Evolutionary conservation across 1,284 basidiomycete species (phyloP), one percentile per base, ranked within the genome.

Genomic region (Binderoboletus segoi): DNA sequence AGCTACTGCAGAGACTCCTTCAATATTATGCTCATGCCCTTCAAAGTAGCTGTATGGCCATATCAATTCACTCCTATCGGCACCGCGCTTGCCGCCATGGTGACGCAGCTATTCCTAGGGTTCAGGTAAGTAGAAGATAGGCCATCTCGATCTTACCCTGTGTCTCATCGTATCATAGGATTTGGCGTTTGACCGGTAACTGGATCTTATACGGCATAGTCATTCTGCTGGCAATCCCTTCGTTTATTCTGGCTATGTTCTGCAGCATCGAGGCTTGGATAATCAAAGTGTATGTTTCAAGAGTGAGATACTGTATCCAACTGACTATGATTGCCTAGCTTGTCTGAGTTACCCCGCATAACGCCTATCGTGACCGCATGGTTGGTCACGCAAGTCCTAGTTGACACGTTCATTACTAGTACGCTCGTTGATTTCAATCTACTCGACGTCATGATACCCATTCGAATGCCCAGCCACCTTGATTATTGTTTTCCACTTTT

Each of bases 261-360:
- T 50, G 38, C 20, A 41, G 48, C 38, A 41, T 50, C 16, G 38
- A 41, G 28, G 48, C 48, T 18, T 49, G 48, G 48, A 49, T 40
- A 15, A 18, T 23, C 8, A 50, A 32, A 12, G 24, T 30, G 48
- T 15, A 41, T 20, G 48, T 18, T 41, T 30, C n/a, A 13, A 3
- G 15, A 20, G 21, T 15, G 21, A 15, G 6, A 32, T 18, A 4
- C 28, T 21, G 20, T 7, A 41, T 8, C 18, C 8, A 21, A 16
- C 28, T 50, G 38, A 50, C 10, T 28, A 8, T 20, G 12, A 32
- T 48, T 24, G 10, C 21, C 30, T 10, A 50, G 48, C 21, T 18
- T 40, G 38, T 32, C 38, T 13, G 33, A 41, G 18, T 6, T 30
- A n/a, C 3, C 48, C 1, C 28, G 15, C 21, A 28, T 50, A 10